These are phyloP conservation scores for Termitomyces sp. DNA, from an alignment of 768 basidiomycete species.

Conservation along the genomic window DNA sequence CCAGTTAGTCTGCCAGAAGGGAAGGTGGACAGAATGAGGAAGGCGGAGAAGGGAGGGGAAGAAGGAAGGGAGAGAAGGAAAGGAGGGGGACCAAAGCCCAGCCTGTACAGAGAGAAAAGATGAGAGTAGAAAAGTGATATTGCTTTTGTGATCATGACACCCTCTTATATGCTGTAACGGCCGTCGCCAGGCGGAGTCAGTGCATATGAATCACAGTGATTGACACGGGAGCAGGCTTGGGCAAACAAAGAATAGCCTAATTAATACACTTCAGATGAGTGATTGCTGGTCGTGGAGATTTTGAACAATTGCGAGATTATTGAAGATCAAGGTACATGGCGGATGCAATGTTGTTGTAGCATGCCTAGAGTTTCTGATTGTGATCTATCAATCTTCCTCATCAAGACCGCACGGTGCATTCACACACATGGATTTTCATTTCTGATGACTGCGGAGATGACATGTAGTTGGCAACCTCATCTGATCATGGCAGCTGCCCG, in stretches of 20 bases:
- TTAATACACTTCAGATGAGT: neutral
- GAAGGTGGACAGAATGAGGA: slow-evolving; percentile 14
- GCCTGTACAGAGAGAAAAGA: slow-evolving; percentile 21
- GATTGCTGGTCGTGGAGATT: neutral
- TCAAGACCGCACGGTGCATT: neutral
- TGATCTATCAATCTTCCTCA: neutral
- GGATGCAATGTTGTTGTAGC: neutral
- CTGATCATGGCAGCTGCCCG: neutral
- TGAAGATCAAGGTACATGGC: neutral
- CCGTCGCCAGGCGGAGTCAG: slow-evolving; percentile 7
- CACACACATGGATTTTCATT: neutral
- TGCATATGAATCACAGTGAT: neutral
- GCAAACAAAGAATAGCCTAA: neutral
- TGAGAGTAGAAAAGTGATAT: slow-evolving; percentile 9
- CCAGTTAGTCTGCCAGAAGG: slow-evolving; percentile 11
- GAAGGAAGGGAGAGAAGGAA: slow-evolving; percentile 22
- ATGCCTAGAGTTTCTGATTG: neutral
- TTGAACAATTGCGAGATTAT: neutral
- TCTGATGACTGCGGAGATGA: neutral
- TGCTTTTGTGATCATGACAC: neutral
- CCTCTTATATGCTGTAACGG: slow-evolving; percentile 11
- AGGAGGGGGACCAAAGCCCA: slow-evolving; percentile 18
- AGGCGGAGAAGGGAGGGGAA: slow-evolving; percentile 22
- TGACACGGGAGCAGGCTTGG: neutral
- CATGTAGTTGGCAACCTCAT: neutral